These are phyloP conservation scores for Termitomyces sp. DNA, from an alignment of 768 basidiomycete species.

Conservation along the genomic window DNA sequence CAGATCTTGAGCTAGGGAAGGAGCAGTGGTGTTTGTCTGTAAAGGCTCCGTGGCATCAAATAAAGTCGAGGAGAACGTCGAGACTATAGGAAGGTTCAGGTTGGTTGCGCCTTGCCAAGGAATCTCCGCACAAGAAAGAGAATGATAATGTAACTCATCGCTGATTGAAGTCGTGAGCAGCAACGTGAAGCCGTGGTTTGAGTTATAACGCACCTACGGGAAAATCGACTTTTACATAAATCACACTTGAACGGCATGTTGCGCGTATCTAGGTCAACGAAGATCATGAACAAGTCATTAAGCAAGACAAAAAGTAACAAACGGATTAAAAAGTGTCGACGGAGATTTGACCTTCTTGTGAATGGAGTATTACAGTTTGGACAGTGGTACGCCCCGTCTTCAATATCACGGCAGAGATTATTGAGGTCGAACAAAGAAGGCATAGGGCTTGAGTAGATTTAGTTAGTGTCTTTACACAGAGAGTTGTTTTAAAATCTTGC, in stretches of 20 bases:
- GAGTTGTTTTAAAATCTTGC: not conserved
- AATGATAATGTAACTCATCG: constrained; percentile 10
- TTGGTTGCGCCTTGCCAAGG: not conserved
- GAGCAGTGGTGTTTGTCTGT: not conserved
- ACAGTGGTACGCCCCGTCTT: constrained; percentile 29
- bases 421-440: constrained; percentile 18
- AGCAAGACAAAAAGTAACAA: constrained; percentile 4
- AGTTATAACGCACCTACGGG: not conserved
- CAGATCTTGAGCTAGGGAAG: not conserved
- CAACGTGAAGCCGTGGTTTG: no score
- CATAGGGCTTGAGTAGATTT: not conserved
- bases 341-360: constrained; percentile 29
- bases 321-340: constrained; percentile 31
- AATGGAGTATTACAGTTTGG: constrained; percentile 30
- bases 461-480: not conserved
- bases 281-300: not conserved
- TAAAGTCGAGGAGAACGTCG: not conserved
- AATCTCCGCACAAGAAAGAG: not conserved
- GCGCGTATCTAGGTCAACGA: constrained; percentile 3
- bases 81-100: not conserved
- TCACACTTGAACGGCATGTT: constrained; percentile 5
- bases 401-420: constrained; percentile 25
- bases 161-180: not conserved
- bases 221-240: constrained; percentile 1
- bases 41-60: not conserved